phyloP scores from a whole-genome alignment of 176 grass and related monocot genomes.

The Canna indica region DNA sequence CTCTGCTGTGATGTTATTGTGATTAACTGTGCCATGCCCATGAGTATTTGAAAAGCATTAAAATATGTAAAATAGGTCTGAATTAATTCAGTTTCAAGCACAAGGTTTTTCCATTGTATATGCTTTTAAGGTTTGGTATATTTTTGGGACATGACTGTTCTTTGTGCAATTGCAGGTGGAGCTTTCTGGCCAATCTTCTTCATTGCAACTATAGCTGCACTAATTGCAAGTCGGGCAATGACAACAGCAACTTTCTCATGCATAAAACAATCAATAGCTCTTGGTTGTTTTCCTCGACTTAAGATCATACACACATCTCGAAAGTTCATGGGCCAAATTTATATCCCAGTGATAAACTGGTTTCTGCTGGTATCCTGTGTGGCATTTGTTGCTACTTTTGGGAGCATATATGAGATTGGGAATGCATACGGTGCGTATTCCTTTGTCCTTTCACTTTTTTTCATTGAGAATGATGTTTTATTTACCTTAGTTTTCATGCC shows the following conservation, averaged over 20 bases:
- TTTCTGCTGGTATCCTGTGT: constrained; percentile 80
- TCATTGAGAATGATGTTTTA: background rate
- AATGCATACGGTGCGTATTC: constrained; percentile 76
- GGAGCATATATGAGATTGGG: constrained; percentile 93
- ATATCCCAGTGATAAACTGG: constrained; percentile 97
- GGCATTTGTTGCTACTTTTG: constrained; percentile 64
- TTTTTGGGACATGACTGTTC: constrained; percentile 20
- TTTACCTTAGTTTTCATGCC: background rate
- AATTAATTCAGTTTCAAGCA: background rate
- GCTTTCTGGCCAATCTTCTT: constrained; percentile 82
- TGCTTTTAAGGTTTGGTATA: constrained; percentile 1
- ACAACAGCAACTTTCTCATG: constrained; percentile 91
- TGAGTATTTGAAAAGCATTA: background rate
- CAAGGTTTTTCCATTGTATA: too few relatives aligned
- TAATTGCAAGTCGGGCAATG: constrained; percentile 97
- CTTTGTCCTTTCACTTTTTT: background rate
- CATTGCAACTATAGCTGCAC: constrained; percentile 70
- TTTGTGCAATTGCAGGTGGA: constrained; percentile 36
- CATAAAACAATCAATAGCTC: constrained; percentile 88
- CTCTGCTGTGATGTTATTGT: background rate
- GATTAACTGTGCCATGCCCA: background rate
- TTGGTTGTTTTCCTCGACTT: constrained; percentile 89
- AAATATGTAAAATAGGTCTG: background rate
- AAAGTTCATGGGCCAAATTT: constrained; percentile 97
- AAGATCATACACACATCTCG: constrained; percentile 98